Evolutionary conservation across 1,284 basidiomycete species (phyloP).

Genomic region (Pulchroboletus neoregius): DNA sequence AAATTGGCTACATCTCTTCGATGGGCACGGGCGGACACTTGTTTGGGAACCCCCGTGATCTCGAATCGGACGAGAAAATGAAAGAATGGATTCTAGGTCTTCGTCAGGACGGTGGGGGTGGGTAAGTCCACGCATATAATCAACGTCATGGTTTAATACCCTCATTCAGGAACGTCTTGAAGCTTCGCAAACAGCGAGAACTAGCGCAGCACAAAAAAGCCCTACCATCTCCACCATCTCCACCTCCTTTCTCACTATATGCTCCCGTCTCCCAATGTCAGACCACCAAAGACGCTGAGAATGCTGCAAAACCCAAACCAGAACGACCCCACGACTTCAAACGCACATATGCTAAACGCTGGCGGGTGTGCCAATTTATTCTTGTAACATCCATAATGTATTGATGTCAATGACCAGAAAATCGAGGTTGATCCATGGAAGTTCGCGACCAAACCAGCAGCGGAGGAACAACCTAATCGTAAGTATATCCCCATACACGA

Average conservation of each 20-base stretch:
- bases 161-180: constrained; percentile 43
- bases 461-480: constrained; percentile 11
- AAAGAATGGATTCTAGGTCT: constrained; percentile 49
- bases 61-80: constrained; percentile 40
- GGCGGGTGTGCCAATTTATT: constrained; percentile 21
- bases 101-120: constrained; percentile 49
- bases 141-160: constrained; percentile 9
- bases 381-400: neutral
- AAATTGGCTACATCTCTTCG: constrained; percentile 41
- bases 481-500: neutral
- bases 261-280: constrained; percentile 5
- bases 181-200: constrained; percentile 35
- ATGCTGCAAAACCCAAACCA: constrained; percentile 6
- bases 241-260: neutral
- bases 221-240: neutral
- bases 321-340: constrained; percentile 10
- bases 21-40: constrained; percentile 35
- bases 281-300: neutral
- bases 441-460: constrained; percentile 9
- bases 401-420: constrained; percentile 13
- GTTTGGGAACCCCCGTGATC: constrained; percentile 45
- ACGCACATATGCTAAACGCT: constrained; percentile 27
- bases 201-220: constrained; percentile 4
- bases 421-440: constrained; percentile 16
- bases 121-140: constrained; percentile 37